phyloP scores from a whole-genome alignment of 225 moss, liverwort and hornwort species.

The Pseudisothecium myosuroides region DNA sequence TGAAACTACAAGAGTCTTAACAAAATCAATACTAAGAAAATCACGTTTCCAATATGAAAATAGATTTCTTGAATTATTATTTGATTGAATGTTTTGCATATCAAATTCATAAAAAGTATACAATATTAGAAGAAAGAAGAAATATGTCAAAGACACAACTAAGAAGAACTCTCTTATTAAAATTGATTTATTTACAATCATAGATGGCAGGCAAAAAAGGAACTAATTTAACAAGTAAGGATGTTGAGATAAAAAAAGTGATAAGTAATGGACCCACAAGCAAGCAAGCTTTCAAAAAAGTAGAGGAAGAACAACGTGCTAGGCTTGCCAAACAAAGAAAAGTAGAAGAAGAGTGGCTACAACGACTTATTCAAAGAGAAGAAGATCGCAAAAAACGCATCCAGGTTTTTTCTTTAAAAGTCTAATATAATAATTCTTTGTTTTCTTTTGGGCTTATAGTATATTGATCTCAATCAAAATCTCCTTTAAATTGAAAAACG shows the following conservation, averaged over 20 bases:
- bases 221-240: background rate
- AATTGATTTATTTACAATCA: constrained; percentile 1
- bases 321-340: constrained; percentile 31
- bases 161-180: background rate
- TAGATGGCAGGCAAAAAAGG: constrained; percentile 26
- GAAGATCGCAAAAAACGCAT: constrained; percentile 26
- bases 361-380: constrained; percentile 15
- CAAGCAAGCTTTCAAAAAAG: constrained; percentile 26
- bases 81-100: background rate
- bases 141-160: background rate
- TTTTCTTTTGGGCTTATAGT: background rate
- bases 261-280: background rate
- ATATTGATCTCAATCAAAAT: background rate
- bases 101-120: background rate
- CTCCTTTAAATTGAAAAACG: background rate
- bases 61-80: background rate
- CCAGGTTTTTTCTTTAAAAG: background rate
- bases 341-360: constrained; percentile 38
- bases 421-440: too few relatives aligned
- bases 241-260: background rate
- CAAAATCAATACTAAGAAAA: background rate
- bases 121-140: background rate
- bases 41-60: background rate
- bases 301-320: constrained; percentile 32
- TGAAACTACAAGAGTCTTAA: background rate